These are phyloP conservation scores for Trichoderma koningiopsis DNA, from an alignment of 2,329 filamentous ascomycete genomes.

Conservation along the genomic window DNA sequence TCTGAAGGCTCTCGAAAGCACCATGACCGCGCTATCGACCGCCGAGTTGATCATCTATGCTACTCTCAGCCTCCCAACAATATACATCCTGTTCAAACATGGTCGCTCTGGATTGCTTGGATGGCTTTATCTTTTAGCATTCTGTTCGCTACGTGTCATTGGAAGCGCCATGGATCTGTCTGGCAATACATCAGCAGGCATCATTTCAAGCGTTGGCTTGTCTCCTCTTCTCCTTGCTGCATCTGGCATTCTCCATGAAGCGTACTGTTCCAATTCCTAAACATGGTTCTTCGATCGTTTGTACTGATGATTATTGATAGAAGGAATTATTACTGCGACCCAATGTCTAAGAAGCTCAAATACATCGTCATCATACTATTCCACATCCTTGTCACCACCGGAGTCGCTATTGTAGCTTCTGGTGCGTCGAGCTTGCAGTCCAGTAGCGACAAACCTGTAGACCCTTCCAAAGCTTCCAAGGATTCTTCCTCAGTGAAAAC, in stretches of 20 bases:
- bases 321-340: background rate
- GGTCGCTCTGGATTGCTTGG: background rate
- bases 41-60: slow-evolving; percentile 29
- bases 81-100: background rate
- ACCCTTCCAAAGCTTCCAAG: background rate
- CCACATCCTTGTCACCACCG: background rate
- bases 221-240: slow-evolving; percentile 41
- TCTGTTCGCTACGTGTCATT: background rate
- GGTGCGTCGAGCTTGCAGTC: background rate
- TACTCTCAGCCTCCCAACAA: background rate
- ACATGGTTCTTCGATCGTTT: too few species aligned
- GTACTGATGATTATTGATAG: background rate
- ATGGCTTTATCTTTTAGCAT: background rate
- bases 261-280: slow-evolving; percentile 20
- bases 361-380: background rate
- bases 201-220: slow-evolving; percentile 43
- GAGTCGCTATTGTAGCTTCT: background rate
- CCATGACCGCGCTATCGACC: slow-evolving; percentile 30
- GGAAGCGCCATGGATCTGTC: slow-evolving; percentile 29
- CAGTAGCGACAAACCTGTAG: background rate
- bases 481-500: background rate
- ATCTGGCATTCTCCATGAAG: slow-evolving; percentile 41
- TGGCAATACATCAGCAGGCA: slow-evolving; percentile 35
- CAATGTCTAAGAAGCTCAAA: background rate
- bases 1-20: background rate